phyloP scores from a whole-genome alignment of 2,329 filamentous ascomycete genomes.

The Fusarium buxicola region DNA sequence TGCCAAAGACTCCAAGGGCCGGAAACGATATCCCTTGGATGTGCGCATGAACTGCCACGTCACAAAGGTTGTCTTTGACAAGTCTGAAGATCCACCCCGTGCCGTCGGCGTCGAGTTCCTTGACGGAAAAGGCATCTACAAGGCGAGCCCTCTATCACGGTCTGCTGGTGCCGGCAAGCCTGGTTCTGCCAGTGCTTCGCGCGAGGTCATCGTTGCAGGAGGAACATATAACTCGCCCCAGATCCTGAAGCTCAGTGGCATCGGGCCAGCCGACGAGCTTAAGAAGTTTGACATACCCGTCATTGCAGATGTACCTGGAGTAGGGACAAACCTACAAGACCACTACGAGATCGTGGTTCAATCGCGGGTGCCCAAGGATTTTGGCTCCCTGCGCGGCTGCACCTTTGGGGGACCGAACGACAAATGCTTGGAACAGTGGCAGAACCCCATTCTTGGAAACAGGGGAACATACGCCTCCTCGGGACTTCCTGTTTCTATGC shows the following conservation, averaged over 20 bases:
- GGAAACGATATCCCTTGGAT: slow-evolving; percentile 50
- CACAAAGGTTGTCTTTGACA: not conserved
- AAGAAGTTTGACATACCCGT: slow-evolving; percentile 55
- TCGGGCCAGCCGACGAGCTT: slow-evolving; percentile 57
- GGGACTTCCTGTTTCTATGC: not conserved
- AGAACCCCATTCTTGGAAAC: not conserved
- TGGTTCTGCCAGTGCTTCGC: slow-evolving; percentile 53
- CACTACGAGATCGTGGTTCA: slow-evolving; percentile 55
- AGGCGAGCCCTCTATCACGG: slow-evolving; percentile 54
- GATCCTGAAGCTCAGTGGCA: slow-evolving; percentile 63
- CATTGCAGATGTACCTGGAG: slow-evolving; percentile 65
- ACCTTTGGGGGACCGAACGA: not conserved
- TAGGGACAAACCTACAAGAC: slow-evolving; percentile 71
- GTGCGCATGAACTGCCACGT: not conserved
- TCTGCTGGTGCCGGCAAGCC: slow-evolving; percentile 45
- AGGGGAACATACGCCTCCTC: not conserved
- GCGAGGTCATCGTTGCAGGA: slow-evolving; percentile 63
- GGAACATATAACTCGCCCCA: slow-evolving; percentile 67
- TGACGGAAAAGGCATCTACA: slow-evolving; percentile 59
- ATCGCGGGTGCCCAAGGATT: not conserved
- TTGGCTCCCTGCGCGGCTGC: not conserved
- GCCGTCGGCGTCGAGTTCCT: slow-evolving; percentile 64
- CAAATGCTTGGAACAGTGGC: not conserved
- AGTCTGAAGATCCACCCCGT: slow-evolving; percentile 23
- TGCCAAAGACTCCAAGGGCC: slow-evolving; percentile 55